Percentiles rank a stretch among this genome's conserved stretches.
These are phyloP conservation scores for Boletus eberwhitei DNA, from an alignment of 768 basidiomycete genomes.

Conservation along the genomic window DNA sequence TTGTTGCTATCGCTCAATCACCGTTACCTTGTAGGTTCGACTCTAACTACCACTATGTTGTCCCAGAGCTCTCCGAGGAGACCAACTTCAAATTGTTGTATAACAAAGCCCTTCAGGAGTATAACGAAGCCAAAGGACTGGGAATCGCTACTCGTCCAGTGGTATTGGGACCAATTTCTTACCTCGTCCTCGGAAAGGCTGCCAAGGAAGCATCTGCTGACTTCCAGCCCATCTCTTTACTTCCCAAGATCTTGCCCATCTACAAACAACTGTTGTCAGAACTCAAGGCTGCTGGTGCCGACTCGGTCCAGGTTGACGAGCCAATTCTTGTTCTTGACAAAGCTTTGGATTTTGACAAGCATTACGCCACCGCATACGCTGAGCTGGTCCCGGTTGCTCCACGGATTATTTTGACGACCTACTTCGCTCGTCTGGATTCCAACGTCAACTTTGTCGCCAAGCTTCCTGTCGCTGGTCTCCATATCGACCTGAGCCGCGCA, in stretches of 20 bases:
- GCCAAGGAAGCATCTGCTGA: slow-evolving; percentile 75
- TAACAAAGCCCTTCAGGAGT: slow-evolving; percentile 95
- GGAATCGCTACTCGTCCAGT: slow-evolving; percentile 94
- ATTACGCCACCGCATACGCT: slow-evolving; percentile 78
- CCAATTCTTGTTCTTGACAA: slow-evolving; percentile 92
- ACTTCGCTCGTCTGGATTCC: slow-evolving; percentile 93
- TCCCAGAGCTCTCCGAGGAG: slow-evolving; percentile 88
- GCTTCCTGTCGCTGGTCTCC: slow-evolving; percentile 90
- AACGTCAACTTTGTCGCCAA: slow-evolving; percentile 87
- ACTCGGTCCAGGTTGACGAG: slow-evolving; percentile 96
- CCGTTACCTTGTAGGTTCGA: slow-evolving; percentile 66
- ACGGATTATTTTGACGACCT: slow-evolving; percentile 91
- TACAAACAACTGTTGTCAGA: slow-evolving; percentile 88
- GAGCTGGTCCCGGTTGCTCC: slow-evolving; percentile 81
- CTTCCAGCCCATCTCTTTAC: slow-evolving; percentile 90
- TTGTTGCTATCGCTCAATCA: background rate
- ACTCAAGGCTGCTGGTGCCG: slow-evolving; percentile 89
- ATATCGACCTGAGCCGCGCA: slow-evolving; percentile 95
- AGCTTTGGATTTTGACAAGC: slow-evolving; percentile 70
- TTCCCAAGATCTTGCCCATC: slow-evolving; percentile 84
- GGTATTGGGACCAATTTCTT: slow-evolving; percentile 91
- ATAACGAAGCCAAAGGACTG: slow-evolving; percentile 87
- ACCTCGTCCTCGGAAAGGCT: slow-evolving; percentile 90
- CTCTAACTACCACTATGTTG: slow-evolving; percentile 98
- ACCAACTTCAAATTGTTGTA: slow-evolving; percentile 93